Conservation (phyloP, 176 grass and related monocot species). For the Bonia amplexicaulis region DNA sequence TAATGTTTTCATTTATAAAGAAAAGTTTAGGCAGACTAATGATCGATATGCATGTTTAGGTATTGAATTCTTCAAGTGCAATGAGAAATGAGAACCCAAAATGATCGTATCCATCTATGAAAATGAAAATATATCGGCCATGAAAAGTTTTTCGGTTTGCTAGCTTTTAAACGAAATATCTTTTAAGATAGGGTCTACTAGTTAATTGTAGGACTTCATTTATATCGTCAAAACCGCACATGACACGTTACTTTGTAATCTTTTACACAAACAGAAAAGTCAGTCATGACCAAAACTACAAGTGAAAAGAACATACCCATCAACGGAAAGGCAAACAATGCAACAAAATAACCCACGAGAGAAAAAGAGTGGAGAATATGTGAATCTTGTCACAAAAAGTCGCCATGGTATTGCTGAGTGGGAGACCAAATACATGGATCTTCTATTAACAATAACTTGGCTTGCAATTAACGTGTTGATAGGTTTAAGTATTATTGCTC, state of each 20-base stretch:
- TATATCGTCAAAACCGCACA: no score
- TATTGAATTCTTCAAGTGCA: neutral
- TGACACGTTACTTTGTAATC: no score
- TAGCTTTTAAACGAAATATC: no score
- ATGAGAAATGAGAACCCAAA: constrained; percentile 19
- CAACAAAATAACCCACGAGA: constrained; percentile 16
- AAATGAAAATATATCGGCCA: constrained; percentile 31
- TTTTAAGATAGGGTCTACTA: no score
- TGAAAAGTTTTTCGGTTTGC: no score
- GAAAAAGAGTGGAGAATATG: constrained; percentile 27
- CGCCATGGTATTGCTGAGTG: constrained; percentile 32
- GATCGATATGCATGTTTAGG: neutral
- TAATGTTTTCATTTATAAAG: neutral
- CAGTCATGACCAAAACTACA: no score
- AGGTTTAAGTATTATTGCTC: constrained; percentile 7
- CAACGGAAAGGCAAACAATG: constrained; percentile 6
- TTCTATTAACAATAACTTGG: constrained; percentile 33
- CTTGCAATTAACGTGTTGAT: constrained; percentile 8
- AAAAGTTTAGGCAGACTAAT: neutral
- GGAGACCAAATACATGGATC: constrained; percentile 40
- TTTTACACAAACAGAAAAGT: no score
- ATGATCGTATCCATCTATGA: constrained; percentile 31
- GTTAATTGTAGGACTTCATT: no score
- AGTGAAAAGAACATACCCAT: no score
- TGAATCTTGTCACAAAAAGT: constrained; percentile 33